A percentile compares a stretch with the other conserved stretches of the same genome.
phyloP scores from a whole-genome alignment of 2,329 filamentous ascomycete genomes.

The Penicillium sp. region DNA sequence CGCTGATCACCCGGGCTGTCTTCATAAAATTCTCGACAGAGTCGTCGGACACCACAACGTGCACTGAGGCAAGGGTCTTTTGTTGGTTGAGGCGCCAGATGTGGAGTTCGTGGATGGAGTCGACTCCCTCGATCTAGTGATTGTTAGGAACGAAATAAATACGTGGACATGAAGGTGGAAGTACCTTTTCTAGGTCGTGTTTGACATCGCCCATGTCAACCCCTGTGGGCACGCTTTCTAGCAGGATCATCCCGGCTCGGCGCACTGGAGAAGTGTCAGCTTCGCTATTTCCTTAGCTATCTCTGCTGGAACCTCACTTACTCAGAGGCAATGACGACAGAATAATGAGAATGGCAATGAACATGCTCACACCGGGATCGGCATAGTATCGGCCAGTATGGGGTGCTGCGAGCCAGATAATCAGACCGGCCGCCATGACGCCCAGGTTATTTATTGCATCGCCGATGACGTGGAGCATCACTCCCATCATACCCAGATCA shows the following conservation, averaged over 20 bases:
- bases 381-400: conserved; percentile 55
- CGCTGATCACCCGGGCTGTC: conserved; percentile 53
- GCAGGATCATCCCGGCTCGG: conserved; percentile 51
- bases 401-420: conserved; percentile 58
- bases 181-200: conserved; percentile 58
- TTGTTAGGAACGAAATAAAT: conserved; percentile 9
- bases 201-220: conserved; percentile 56
- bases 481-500: conserved; percentile 64
- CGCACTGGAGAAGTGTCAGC: conserved; percentile 18
- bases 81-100: conserved; percentile 65
- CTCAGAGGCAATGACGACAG: conserved; percentile 51
- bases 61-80: conserved; percentile 61
- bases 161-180: neutral
- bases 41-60: conserved; percentile 55
- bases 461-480: conserved; percentile 61
- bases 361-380: conserved; percentile 60
- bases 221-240: conserved; percentile 56
- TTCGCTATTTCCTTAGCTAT: neutral
- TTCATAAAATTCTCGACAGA: conserved; percentile 52
- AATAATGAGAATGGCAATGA: conserved; percentile 65
- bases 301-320: conserved; percentile 6
- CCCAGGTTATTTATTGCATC: conserved; percentile 70
- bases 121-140: conserved; percentile 54
- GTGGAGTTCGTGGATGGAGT: conserved; percentile 62
- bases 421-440: conserved; percentile 59